These are phyloP conservation scores for Podospora bellae-mahoneyi DNA, from an alignment of 495 filamentous ascomycete species.

Conservation along the genomic window DNA sequence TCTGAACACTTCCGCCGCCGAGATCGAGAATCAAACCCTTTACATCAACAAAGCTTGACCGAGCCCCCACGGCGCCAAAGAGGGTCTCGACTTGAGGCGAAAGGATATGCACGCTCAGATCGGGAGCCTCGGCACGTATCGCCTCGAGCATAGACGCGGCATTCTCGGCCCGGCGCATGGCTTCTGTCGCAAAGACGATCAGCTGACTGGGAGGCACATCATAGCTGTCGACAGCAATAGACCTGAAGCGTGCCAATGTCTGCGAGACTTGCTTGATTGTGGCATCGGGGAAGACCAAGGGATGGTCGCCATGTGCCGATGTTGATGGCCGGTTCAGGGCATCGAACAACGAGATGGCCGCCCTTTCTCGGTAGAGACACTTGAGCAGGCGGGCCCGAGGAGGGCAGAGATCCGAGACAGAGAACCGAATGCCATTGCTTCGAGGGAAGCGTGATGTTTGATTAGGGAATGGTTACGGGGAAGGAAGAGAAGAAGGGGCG, in stretches of 20 bases:
- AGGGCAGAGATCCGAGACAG: conserved; percentile 73
- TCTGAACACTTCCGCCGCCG: conserved; percentile 86
- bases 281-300: conserved; percentile 57
- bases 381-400: conserved; percentile 67
- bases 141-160: conserved; percentile 59
- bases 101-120: conserved; percentile 66
- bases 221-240: conserved; percentile 62
- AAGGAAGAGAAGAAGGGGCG: background rate
- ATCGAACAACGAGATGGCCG: conserved; percentile 85
- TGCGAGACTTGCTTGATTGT: conserved; percentile 62
- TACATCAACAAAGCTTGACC: conserved; percentile 62
- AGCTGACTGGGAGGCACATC: conserved; percentile 61
- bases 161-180: conserved; percentile 78
- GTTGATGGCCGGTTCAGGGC: conserved; percentile 54
- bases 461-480: background rate
- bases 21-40: conserved; percentile 79
- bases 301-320: conserved; percentile 30
- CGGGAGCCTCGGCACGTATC: conserved; percentile 56
- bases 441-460: background rate
- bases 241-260: conserved; percentile 65
- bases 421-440: conserved; percentile 95
- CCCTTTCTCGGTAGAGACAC: conserved; percentile 73
- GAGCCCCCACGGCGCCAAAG: conserved; percentile 77
- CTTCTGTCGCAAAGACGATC: conserved; percentile 81
- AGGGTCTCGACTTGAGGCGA: conserved; percentile 77